phyloP scores from a whole-genome alignment of 257 asterid species.

The Prunella vulgaris region DNA sequence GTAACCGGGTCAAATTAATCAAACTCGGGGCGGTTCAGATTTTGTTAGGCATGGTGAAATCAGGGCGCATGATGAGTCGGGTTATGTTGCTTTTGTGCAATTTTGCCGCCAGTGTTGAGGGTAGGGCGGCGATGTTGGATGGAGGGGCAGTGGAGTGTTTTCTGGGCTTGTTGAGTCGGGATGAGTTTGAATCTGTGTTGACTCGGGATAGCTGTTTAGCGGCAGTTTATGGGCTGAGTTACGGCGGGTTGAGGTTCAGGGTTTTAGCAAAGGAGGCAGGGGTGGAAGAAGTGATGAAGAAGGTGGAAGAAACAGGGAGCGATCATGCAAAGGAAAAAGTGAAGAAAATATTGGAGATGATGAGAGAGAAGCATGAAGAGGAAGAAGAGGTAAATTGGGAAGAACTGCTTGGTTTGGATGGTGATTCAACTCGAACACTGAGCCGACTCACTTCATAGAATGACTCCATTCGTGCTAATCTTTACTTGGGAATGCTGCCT shows the following conservation, averaged over 20 bases:
- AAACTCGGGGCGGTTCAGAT: slow-evolving; percentile 69
- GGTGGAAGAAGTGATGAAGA: slow-evolving; percentile 66
- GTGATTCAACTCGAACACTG: slow-evolving; percentile 37
- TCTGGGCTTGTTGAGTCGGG: slow-evolving; percentile 39
- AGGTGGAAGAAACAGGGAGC: slow-evolving; percentile 42
- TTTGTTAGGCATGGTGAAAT: slow-evolving; percentile 58
- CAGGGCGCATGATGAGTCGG: slow-evolving; percentile 63
- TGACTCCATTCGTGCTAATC: not conserved
- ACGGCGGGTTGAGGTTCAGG: slow-evolving; percentile 87
- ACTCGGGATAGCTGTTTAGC: slow-evolving; percentile 60
- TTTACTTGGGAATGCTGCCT: not conserved
- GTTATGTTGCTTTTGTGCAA: slow-evolving; percentile 61
- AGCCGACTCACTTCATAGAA: not conserved
- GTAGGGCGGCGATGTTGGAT: slow-evolving; percentile 75
- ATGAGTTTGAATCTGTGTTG: slow-evolving; percentile 40
- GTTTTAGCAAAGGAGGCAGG: slow-evolving; percentile 85
- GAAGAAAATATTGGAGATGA: slow-evolving; percentile 54
- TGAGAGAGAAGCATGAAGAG: slow-evolving; percentile 65
- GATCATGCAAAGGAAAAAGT: slow-evolving; percentile 43
- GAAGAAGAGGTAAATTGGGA: slow-evolving; percentile 88
- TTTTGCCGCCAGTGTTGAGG: slow-evolving; percentile 67
- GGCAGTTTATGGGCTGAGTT: slow-evolving; percentile 71
- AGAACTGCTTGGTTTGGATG: slow-evolving; percentile 62
- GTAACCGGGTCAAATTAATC: slow-evolving; percentile 76
- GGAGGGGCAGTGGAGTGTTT: slow-evolving; percentile 62